Base-by-base conservation (phyloP, 1,284 basidiomycete genomes). In the Rugosomyces carneus region DNA sequence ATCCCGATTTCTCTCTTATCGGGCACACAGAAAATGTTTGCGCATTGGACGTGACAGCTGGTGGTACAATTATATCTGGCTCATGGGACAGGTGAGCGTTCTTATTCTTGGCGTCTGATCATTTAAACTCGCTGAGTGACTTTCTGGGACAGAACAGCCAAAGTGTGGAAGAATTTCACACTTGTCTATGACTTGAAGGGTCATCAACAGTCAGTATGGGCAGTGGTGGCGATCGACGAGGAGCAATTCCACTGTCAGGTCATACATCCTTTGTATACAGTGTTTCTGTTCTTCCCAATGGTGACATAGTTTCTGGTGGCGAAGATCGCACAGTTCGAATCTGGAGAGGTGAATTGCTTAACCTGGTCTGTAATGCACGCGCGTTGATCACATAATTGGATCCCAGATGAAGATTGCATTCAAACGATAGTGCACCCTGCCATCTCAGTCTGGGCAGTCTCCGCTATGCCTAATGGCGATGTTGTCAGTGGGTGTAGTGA, bases 251-350 rank as follows among this genome's bases (percentile, higher is more conserved):
- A 0, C 70, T 99, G 15, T 86, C 87, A 1, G 95, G 93, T 0
- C 95, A 98, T 63, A 95, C 93, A 0, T 95, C 93, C 19, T 99
- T 98, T 63, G 92, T 99, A 16, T 99, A 99, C 69, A 86, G 88
- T 39, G 65, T 99, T 7, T 79, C 88, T 0, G 76, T 88, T 11
- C 73, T 97, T n/a, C 84, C 70, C 11, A 67, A 60, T 46, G 70
- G 63, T 36, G 63, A 67, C 51, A 54, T 68, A 51, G 81, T 72
- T 7, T 71, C 70, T 13, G 63, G 63, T 36, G 69, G 70, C 4
- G 70, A 72, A 56, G 70, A 72, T 57, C 63, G 70, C 36, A 67
- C 67, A n/a, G 68, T 70, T 37, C 64, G 70, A 8, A 59, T 71
- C 16, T 72, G 70, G 70, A 62, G 62, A 58, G 70, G 70, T 71